Evolutionary conservation across 2,329 filamentous ascomycete genomes (phyloP), one percentile per base, ranked within the genome.

Genomic region (Colletotrichum paranaense): DNA sequence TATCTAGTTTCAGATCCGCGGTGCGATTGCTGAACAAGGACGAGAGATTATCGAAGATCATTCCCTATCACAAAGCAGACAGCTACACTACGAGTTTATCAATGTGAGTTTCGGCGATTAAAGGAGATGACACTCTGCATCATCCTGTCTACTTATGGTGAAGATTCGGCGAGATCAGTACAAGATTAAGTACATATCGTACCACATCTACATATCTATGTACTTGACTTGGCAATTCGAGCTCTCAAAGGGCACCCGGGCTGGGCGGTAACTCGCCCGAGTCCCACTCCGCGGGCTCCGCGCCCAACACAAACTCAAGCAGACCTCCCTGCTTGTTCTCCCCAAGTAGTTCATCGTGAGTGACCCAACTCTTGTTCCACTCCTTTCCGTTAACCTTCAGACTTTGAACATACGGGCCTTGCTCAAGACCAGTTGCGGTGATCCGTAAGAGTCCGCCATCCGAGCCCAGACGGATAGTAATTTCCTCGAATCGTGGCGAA

Each of bases 291-390:
- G 42, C 55, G 3, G 68, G 62, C 30, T 67, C 55, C 7, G 46
- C 32, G 0, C 85, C 85, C 42, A 88, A 74, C 28, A 82, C 81
- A 77, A 89, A 89, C 76, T 89, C 84, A 32, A 89, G 81, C 11
- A 78, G 82, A 0, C 86, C 86, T 0, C 86, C 86, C 26, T 83
- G 77, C 0, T 80, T 77, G 74, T 62, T 78, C 79, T 19, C 56
- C 67, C 69, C 80, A 78, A 86, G 80, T 5, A 86, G 74, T 77
- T 90, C 86, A 1, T 85, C 82, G 77, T 90, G 88, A 68, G 85
- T 82, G 22, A 91, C 82, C 89, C 89, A 90, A 67, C 88, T 90
- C 80, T 84, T 86, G 0, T 81, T 76, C 89, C 88, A 90, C 0
- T 68, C 2, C 66, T 87, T 70, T 0, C 87, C 88, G 71, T 91